These are phyloP conservation scores for Carex pumila DNA, from an alignment of 176 grass and related monocot species.

Conservation along the genomic window DNA sequence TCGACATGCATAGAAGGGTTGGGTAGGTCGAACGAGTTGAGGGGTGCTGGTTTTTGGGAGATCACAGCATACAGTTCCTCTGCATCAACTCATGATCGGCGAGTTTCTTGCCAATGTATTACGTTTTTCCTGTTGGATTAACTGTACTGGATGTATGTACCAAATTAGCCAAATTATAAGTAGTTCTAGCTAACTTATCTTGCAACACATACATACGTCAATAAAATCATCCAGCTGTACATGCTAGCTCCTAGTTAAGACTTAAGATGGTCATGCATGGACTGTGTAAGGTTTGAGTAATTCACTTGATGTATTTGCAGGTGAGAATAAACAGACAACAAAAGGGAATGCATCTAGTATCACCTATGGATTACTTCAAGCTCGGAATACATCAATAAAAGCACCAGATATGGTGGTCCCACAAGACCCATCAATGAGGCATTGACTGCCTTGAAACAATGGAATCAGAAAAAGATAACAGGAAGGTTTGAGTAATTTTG, in stretches of 20 bases:
- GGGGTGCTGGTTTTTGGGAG: neutral
- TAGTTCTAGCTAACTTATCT: no score
- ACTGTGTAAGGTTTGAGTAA: neutral
- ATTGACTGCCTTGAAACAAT: neutral
- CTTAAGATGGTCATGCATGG: neutral
- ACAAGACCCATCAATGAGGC: conserved; percentile 34
- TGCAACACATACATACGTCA: no score
- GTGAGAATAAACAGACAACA: neutral
- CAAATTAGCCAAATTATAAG: no score
- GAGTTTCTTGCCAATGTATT: neutral
- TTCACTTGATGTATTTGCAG: neutral
- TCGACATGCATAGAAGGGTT: conserved; percentile 13
- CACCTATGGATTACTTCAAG: neutral
- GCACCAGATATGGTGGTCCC: conserved; percentile 18
- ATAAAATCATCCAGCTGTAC: no score
- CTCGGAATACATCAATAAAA: neutral
- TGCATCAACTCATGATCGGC: neutral
- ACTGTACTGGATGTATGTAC: no score
- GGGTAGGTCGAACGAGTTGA: neutral
- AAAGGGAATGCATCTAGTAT: neutral
- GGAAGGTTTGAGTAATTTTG: neutral
- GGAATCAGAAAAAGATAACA: neutral
- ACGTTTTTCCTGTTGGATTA: no score
- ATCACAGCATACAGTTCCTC: neutral
- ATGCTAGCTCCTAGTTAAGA: no score